Base-by-base conservation (phyloP, 148 eudicot genomes). In the Spergularia bocconei region DNA sequence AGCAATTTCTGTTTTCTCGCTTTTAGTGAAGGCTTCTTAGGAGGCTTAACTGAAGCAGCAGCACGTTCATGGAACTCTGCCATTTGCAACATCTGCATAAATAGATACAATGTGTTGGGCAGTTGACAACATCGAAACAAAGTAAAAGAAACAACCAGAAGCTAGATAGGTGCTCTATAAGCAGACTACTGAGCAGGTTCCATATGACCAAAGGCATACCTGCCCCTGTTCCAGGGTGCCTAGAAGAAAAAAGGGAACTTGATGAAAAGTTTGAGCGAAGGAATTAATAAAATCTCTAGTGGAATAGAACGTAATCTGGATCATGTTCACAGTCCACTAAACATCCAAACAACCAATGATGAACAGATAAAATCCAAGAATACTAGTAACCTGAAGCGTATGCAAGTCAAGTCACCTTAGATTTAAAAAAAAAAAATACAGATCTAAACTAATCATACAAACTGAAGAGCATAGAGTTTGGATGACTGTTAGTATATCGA, bases 1-100 rank as follows among this genome's bases (percentile, higher is more conserved):
- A 94, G 92, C 85, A 94, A 80, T 77, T 94, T 94, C 85, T 92
- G 93, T 82, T 85, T 94, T 69, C 98, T 86, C 63, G 82, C 91
- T 89, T 91, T 94, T 57, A 90, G 65, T 10, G 98, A 85, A 81
- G 98, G 92, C 58, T 89, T 93, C 77, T 90, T 92, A 61, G 85
- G 81, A 84, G 97, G 80, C 82, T 85, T 94, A 60, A 80, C 82
- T 78, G 97, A 79, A 80, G 86, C 90, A 82, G 87, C 80, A 73
- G 82, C 83, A 47, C 86, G 91, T 19, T 85, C 89, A 78, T 94
- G 98, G 83, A 79, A 89, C 83, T 91, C 98, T 20, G 97, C 98
- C 84, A 94, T 77, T 85, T 91, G 96, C 82, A 94, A 84, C 97
- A 94, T 94, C 97, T 94, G 88, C 65, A 41, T 65, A 83, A 70